These are phyloP conservation scores for Cocos nucifera DNA, from an alignment of 176 grass and related monocot species.

Conservation along the genomic window DNA sequence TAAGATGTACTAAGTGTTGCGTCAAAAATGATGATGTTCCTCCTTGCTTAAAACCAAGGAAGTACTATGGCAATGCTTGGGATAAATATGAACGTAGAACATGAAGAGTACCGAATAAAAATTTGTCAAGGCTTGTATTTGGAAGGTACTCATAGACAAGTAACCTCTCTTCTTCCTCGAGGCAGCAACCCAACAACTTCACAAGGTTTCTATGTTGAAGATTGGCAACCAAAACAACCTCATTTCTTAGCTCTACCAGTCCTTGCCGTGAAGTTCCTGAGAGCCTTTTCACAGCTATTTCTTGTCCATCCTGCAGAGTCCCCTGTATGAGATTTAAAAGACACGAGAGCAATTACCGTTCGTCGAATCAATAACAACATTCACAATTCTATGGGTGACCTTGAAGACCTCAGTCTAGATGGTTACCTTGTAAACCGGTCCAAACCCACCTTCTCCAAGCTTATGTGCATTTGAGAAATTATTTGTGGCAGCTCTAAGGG, in stretches of 20 bases:
- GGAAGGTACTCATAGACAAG: conserved; percentile 6
- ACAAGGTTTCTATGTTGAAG: conserved; percentile 57
- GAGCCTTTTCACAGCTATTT: conserved; percentile 42
- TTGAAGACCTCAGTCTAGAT: too few species aligned
- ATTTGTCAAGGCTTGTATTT: conserved; percentile 12
- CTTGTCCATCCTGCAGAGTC: too few species aligned
- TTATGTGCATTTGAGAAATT: conserved; percentile 57
- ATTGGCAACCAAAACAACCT: conserved; percentile 36
- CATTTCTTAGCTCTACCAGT: conserved; percentile 32
- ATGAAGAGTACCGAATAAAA: conserved; percentile 2
- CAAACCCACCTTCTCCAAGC: conserved; percentile 57
- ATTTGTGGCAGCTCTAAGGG: conserved; percentile 26
- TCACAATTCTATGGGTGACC: too few species aligned
- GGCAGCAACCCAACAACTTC: conserved; percentile 34
- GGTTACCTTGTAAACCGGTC: conserved; percentile 49
- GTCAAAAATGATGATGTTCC: conserved; percentile 12
- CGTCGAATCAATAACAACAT: too few species aligned
- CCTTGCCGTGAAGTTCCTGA: conserved; percentile 35
- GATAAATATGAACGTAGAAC: not conserved
- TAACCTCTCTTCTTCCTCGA: conserved; percentile 9
- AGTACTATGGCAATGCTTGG: not conserved
- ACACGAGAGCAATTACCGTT: too few species aligned
- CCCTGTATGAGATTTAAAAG: too few species aligned
- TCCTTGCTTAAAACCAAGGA: conserved; percentile 6
- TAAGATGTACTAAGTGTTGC: too few species aligned